These are phyloP conservation scores for Lecanicillium sp. DNA, from an alignment of 2,329 filamentous ascomycete species.

Conservation along the genomic window DNA sequence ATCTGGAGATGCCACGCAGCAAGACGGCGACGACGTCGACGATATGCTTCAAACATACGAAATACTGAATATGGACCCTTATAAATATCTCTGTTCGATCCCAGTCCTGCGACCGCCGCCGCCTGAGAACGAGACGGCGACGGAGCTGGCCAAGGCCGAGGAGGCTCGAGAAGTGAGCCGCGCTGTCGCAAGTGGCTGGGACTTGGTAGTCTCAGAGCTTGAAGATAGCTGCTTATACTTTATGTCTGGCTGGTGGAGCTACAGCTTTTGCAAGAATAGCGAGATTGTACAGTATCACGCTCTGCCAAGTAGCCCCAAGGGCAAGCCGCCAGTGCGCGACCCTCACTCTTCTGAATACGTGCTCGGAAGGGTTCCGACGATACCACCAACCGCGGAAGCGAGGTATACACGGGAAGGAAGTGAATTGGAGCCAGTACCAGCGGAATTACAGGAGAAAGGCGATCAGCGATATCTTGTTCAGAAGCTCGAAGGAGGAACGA, in stretches of 20 bases:
- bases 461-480: constrained; percentile 83
- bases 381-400: constrained; percentile 21
- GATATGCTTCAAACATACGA: constrained; percentile 50
- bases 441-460: constrained; percentile 71
- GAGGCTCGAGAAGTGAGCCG: constrained; percentile 72
- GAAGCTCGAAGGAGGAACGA: constrained; percentile 67
- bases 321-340: constrained; percentile 70
- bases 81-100: constrained; percentile 77
- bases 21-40: constrained; percentile 22
- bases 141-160: constrained; percentile 59
- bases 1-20: constrained; percentile 6
- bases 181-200: constrained; percentile 70
- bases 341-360: constrained; percentile 67
- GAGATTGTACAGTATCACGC: constrained; percentile 89
- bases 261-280: constrained; percentile 85
- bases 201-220: constrained; percentile 67
- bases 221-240: constrained; percentile 77
- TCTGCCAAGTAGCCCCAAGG: constrained; percentile 56
- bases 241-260: constrained; percentile 89
- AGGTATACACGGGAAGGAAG: constrained; percentile 13
- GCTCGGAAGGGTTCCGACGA: constrained; percentile 49
- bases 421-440: constrained; percentile 29
- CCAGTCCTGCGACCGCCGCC: constrained; percentile 55
- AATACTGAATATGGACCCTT: constrained; percentile 60
- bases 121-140: constrained; percentile 56